Evolutionary conservation across 176 grass and related monocot genomes (phyloP).

Genomic region (Panicum miliaceum): DNA sequence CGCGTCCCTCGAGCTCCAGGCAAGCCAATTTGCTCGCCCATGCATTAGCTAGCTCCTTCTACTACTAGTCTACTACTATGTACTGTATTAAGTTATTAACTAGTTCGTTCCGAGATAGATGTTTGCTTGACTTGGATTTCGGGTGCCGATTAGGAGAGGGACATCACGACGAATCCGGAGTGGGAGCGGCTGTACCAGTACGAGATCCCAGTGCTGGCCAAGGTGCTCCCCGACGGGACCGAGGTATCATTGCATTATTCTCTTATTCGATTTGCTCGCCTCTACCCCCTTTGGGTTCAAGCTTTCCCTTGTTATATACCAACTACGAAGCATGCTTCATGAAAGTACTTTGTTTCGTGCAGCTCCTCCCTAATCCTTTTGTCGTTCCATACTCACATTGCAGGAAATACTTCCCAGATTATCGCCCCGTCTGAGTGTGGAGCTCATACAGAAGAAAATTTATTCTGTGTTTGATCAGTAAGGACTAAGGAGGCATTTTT

Average conservation of each 20-base stretch:
- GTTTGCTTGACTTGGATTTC: conserved; percentile 6
- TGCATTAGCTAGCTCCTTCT: not conserved
- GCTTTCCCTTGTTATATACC: not conserved
- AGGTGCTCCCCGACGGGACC: conserved; percentile 71
- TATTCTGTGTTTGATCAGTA: conserved; percentile 67
- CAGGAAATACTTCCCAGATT: conserved; percentile 88
- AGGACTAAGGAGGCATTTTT: conserved; percentile 49
- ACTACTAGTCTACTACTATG: not conserved
- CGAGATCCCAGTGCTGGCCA: conserved; percentile 91
- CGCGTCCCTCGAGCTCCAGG: conserved; percentile 80
- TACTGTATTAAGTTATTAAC: no score
- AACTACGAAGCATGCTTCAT: not conserved
- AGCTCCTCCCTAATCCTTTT: not conserved
- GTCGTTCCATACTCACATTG: conserved; percentile 11
- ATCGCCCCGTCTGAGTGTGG: conserved; percentile 83
- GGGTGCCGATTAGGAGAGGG: conserved; percentile 58
- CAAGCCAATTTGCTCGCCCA: not conserved
- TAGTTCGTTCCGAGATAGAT: conserved; percentile 11
- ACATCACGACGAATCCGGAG: conserved; percentile 73
- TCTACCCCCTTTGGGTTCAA: not conserved
- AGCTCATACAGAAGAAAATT: conserved; percentile 94
- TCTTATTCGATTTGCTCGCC: not conserved
- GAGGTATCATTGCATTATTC: conserved; percentile 48
- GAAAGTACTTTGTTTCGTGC: not conserved
- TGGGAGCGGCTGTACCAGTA: conserved; percentile 88